Conservation (phyloP, 2,329 filamentous ascomycete genomes). For the Apiospora marii region DNA sequence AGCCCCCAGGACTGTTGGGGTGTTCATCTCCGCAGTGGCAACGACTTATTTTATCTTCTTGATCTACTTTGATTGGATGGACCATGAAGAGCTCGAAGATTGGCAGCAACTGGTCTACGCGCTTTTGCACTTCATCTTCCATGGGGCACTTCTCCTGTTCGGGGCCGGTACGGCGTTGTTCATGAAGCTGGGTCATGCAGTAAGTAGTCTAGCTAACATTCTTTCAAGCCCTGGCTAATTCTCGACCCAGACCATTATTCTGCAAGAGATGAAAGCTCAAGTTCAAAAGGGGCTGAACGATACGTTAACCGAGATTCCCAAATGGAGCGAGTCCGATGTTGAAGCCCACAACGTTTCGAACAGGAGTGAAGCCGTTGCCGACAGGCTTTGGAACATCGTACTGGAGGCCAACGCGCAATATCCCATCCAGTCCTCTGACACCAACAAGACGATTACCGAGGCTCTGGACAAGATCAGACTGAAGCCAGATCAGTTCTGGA, state of each 20-base stretch:
- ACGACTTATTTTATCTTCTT: slow-evolving; percentile 53
- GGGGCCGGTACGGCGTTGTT: slow-evolving; percentile 68
- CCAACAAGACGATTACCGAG: not conserved
- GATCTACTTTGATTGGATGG: slow-evolving; percentile 66
- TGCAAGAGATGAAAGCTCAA: too few species aligned
- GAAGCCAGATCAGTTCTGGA: not conserved
- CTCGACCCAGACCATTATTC: not conserved
- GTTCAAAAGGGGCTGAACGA: slow-evolving; percentile 1
- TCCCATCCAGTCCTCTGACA: not conserved
- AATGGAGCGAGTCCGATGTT: not conserved
- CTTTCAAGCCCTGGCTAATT: not conserved
- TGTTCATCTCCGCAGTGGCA: slow-evolving; percentile 46
- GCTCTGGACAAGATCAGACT: not conserved
- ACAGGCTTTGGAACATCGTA: not conserved
- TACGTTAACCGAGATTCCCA: not conserved
- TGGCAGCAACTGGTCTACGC: slow-evolving; percentile 64
- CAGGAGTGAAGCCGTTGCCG: not conserved
- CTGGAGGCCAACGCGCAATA: not conserved
- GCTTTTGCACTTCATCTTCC: slow-evolving; percentile 68
- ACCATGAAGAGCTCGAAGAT: slow-evolving; percentile 61
- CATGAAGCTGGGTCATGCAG: slow-evolving; percentile 50
- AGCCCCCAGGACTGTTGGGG: slow-evolving; percentile 43
- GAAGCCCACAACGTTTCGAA: not conserved
- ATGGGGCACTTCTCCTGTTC: slow-evolving; percentile 66
- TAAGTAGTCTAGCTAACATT: slow-evolving; percentile 21